Conservation (phyloP, 805 yeast genomes). For the Nakazawaea wickerhamii region DNA sequence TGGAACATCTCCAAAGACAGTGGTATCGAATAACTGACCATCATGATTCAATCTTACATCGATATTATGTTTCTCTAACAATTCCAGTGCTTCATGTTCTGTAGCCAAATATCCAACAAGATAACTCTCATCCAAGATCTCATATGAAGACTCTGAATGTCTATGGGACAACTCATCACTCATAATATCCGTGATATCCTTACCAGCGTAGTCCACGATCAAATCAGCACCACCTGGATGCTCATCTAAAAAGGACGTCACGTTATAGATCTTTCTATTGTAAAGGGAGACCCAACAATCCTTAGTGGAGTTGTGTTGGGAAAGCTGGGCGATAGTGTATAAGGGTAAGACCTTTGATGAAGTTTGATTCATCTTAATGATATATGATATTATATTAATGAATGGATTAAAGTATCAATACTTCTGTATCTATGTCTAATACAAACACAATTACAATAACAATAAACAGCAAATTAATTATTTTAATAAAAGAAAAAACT, state of each 20-base stretch:
- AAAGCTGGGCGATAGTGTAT: slow-evolving; percentile 47
- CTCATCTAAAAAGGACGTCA: slow-evolving; percentile 64
- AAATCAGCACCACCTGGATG: slow-evolving; percentile 67
- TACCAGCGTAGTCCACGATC: slow-evolving; percentile 54
- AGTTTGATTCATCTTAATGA: background rate
- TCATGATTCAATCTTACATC: slow-evolving; percentile 46
- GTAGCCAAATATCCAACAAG: slow-evolving; percentile 83
- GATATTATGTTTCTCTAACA: slow-evolving; percentile 56
- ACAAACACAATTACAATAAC: background rate
- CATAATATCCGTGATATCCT: slow-evolving; percentile 66
- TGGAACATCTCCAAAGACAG: slow-evolving; percentile 61
- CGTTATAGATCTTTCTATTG: slow-evolving; percentile 78
- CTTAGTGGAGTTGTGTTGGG: slow-evolving; percentile 41
- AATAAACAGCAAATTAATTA: background rate
- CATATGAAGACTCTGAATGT: slow-evolving; percentile 86
- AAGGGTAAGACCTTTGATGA: slow-evolving; percentile 42
- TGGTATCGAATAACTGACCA: slow-evolving; percentile 39
- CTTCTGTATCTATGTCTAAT: background rate
- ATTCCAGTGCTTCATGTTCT: slow-evolving; percentile 65
- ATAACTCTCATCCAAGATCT: slow-evolving; percentile 80
- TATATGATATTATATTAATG: background rate
- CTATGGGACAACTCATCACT: slow-evolving; percentile 65
- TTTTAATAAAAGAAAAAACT: too few species aligned
- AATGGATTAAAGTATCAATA: too few species aligned
- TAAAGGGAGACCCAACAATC: slow-evolving; percentile 82